These are phyloP conservation scores for Aspergillus baeticus DNA, from an alignment of 495 filamentous ascomycete genomes.

Conservation along the genomic window DNA sequence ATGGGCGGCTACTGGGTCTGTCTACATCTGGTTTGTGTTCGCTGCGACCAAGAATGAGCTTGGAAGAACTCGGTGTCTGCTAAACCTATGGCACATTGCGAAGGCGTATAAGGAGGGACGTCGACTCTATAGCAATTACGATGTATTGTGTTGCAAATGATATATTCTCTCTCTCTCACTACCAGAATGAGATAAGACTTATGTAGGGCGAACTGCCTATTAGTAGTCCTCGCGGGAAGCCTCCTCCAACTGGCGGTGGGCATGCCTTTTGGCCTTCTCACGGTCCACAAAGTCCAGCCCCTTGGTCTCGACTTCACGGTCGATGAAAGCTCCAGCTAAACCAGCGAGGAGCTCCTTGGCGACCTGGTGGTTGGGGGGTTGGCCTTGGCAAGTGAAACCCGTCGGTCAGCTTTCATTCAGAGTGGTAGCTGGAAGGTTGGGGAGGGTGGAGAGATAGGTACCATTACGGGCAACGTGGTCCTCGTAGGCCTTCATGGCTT, in stretches of 20 bases:
- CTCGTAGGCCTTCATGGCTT: conserved; percentile 72
- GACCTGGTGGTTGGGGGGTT: conserved; percentile 58
- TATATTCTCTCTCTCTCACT: too few species aligned
- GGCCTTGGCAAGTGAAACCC: conserved; percentile 51
- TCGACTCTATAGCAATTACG: too few species aligned
- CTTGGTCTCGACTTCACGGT: conserved; percentile 71
- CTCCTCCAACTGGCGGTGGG: conserved; percentile 54
- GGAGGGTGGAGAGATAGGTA: conserved; percentile 21
- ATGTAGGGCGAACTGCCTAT: not conserved
- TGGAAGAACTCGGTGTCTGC: too few species aligned
- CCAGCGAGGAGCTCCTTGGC: conserved; percentile 74
- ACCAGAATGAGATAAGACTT: too few species aligned
- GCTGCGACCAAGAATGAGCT: too few species aligned
- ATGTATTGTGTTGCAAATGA: too few species aligned
- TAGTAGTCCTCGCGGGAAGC: conserved; percentile 39
- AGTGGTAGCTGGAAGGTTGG: not conserved
- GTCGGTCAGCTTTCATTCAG: not conserved
- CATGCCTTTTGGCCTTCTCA: conserved; percentile 65
- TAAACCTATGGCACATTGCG: too few species aligned
- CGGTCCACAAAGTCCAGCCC: conserved; percentile 66
- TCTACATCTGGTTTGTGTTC: too few species aligned
- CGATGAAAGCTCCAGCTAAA: conserved; percentile 67
- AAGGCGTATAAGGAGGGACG: too few species aligned
- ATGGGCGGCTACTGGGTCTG: too few species aligned
- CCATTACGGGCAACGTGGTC: conserved; percentile 61